These are phyloP conservation scores for Coemansia sp. DNA, from an alignment of 192 early-diverging fungal genomes.

Conservation along the genomic window DNA sequence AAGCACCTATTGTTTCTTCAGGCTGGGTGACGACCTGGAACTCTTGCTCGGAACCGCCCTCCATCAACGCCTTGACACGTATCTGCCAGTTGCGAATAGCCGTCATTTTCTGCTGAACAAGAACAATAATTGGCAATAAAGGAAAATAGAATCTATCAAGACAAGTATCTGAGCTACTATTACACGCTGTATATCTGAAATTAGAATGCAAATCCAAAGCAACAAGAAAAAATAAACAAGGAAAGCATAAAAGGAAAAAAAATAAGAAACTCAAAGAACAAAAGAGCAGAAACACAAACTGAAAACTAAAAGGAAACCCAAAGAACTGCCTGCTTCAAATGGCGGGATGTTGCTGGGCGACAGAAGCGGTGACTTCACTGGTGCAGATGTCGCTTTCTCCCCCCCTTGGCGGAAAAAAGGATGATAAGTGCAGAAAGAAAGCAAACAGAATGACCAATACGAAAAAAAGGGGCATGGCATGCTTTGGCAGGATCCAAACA, in stretches of 20 bases:
- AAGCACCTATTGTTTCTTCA: slow-evolving; percentile 34
- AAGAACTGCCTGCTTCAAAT: no score
- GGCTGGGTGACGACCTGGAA: slow-evolving; percentile 23
- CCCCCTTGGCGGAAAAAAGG: background rate
- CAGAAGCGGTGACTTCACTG: no score
- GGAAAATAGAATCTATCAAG: background rate
- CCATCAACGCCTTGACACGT: slow-evolving; percentile 46
- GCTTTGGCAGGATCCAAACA: background rate
- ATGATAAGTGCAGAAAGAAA: background rate
- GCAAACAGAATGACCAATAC: no score
- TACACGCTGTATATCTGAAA: no score
- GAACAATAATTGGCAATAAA: background rate
- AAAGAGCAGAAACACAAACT: background rate
- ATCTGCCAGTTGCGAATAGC: slow-evolving; percentile 31
- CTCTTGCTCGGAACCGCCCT: slow-evolving; percentile 29
- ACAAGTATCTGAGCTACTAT: background rate
- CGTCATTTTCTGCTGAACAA: background rate
- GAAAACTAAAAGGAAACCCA: no score
- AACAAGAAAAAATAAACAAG: background rate
- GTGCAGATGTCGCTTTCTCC: no score
- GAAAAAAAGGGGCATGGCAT: no score
- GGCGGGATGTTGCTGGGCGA: no score
- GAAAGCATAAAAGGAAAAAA: background rate
- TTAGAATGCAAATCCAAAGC: background rate
- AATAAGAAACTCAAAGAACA: background rate